phyloP scores from a whole-genome alignment of 352 stramenopile species.

The Elongisporangium prolatum region DNA sequence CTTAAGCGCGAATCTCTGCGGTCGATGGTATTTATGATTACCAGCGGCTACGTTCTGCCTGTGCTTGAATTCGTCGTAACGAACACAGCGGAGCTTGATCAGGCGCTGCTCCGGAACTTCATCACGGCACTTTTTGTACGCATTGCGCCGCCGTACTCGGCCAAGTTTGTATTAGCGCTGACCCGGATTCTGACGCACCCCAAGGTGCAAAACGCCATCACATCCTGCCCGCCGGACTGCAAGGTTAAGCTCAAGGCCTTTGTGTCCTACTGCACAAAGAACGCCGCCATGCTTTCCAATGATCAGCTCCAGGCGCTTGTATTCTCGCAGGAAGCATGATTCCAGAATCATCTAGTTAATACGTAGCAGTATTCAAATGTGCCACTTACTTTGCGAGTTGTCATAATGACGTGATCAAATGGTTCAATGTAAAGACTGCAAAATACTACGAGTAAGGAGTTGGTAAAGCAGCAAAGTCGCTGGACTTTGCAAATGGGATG shows the following conservation, averaged over 20 bases:
- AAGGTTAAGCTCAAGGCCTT: constrained; percentile 74
- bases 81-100: constrained; percentile 78
- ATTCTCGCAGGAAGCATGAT: constrained; percentile 36
- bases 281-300: constrained; percentile 40
- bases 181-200: constrained; percentile 76
- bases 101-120: constrained; percentile 82
- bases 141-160: constrained; percentile 72
- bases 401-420: no score
- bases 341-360: not conserved
- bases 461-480: no score
- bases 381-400: not conserved
- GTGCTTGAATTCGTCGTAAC: constrained; percentile 80
- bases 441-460: no score
- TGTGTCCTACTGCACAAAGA: constrained; percentile 64
- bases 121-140: constrained; percentile 73
- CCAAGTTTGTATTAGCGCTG: constrained; percentile 65
- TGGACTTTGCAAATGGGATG: no score
- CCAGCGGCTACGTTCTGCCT: constrained; percentile 77
- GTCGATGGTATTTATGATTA: constrained; percentile 88
- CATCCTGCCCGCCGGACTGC: constrained; percentile 70
- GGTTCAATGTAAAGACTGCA: no score
- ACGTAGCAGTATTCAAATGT: constrained; percentile 3
- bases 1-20: constrained; percentile 80
- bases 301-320: constrained; percentile 64
- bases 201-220: constrained; percentile 82